A percentile compares a stretch with the other conserved stretches of the same genome.
phyloP scores from a whole-genome alignment of 768 basidiomycete genomes.

The Pilatotrama ljubarskyi region DNA sequence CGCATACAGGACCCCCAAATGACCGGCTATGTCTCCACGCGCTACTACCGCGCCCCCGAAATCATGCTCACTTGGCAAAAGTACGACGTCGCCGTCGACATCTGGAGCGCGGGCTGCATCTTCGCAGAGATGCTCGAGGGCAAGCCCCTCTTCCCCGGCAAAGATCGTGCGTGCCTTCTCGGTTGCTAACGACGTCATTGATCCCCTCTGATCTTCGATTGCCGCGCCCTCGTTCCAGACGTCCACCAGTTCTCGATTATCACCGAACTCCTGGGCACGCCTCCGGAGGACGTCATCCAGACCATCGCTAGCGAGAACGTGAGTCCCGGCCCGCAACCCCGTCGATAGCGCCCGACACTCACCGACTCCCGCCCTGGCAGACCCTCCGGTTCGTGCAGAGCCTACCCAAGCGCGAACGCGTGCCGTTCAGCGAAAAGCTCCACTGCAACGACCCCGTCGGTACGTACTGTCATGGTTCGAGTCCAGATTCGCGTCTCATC shows the following conservation, averaged over 20 bases:
- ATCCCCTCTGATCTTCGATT: not conserved
- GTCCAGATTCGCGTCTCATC: not conserved
- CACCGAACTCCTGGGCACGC: slow-evolving; percentile 97
- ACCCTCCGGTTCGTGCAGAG: slow-evolving; percentile 99
- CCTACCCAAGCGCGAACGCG: slow-evolving; percentile 91
- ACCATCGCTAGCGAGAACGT: slow-evolving; percentile 99
- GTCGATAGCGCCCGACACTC: not conserved
- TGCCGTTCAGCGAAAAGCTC: slow-evolving; percentile 94
- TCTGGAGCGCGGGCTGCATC: slow-evolving; percentile 99
- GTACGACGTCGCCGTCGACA: slow-evolving; percentile 99
- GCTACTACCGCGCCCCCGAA: slow-evolving; percentile 98
- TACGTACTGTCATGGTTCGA: slow-evolving; percentile 37
- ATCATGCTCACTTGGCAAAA: slow-evolving; percentile 99
- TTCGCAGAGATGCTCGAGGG: slow-evolving; percentile 99
- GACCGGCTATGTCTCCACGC: slow-evolving; percentile 99
- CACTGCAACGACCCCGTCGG: slow-evolving; percentile 84
- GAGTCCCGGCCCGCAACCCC: slow-evolving; percentile 30
- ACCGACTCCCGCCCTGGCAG: slow-evolving; percentile 40
- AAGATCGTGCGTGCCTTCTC: slow-evolving; percentile 82
- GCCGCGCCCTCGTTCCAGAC: slow-evolving; percentile 51
- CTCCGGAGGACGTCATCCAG: slow-evolving; percentile 98
- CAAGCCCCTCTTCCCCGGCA: slow-evolving; percentile 97
- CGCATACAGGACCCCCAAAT: slow-evolving; percentile 99
- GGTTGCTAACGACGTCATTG: slow-evolving; percentile 12
- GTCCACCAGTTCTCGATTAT: slow-evolving; percentile 99